A percentile compares a stretch with the other conserved stretches of the same genome.
Conservation (phyloP, 1,284 basidiomycete species). For the Schizophyllum amplum region DNA sequence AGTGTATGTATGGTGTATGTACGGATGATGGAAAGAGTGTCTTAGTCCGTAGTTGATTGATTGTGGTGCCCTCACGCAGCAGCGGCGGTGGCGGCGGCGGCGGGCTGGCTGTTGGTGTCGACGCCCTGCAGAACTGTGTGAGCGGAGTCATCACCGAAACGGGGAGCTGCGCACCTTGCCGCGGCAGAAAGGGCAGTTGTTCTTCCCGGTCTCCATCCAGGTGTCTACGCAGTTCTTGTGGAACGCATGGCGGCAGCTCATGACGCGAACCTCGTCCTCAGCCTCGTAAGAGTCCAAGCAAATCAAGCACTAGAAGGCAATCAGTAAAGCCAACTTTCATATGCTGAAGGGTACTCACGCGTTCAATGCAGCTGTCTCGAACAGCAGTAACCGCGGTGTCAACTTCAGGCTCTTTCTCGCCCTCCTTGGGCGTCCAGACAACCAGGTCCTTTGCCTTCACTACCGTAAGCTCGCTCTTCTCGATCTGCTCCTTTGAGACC, state of each 20-base stretch:
- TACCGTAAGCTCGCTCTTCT: conserved; percentile 67
- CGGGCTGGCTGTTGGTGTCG: neutral
- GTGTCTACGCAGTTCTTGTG: conserved; percentile 81
- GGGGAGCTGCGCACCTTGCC: conserved; percentile 39
- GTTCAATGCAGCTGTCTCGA: neutral
- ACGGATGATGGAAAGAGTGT: neutral
- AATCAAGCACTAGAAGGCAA: conserved; percentile 53
- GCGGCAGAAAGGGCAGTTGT: conserved; percentile 88
- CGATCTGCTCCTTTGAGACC: conserved; percentile 74
- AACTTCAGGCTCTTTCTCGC: conserved; percentile 66
- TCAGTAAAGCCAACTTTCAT: neutral
- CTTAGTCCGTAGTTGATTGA: neutral
- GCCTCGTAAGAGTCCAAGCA: conserved; percentile 77
- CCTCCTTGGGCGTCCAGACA: conserved; percentile 47
- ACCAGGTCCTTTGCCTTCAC: conserved; percentile 50
- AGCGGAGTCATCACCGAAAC: neutral
- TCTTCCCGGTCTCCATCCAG: conserved; percentile 79
- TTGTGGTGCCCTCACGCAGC: neutral
- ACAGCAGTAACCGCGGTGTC: conserved; percentile 50
- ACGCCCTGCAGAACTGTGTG: neutral
- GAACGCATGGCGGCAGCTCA: conserved; percentile 80
- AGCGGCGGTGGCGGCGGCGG: no score
- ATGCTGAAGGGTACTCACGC: conserved; percentile 1
- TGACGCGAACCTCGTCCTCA: conserved; percentile 70
- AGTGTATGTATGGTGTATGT: neutral